Evolutionary conservation across 108 stramenopile genomes (phyloP), one percentile per base, ranked within the genome.

Genomic region (Licmophora abbreviata): DNA sequence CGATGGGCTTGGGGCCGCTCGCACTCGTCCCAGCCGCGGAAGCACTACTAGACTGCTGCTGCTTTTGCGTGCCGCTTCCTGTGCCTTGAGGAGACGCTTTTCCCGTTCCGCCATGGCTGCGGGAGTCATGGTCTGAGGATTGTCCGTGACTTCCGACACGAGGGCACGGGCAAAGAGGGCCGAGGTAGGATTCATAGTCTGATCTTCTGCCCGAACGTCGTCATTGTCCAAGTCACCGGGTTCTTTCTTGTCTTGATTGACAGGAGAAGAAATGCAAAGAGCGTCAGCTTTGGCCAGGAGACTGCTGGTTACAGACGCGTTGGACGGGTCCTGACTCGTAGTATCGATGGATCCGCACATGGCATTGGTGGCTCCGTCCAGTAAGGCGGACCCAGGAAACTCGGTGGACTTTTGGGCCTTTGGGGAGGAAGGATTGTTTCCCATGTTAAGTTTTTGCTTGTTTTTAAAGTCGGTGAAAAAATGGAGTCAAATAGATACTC

Each of bases 101-200:
- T 81, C 75, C 12, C 79, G 61, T 26, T 69, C 69, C 4, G 75
- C 65, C 75, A 76, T 76, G 23, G 48, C 52, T 12, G 56, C 54
- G 3, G 73, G 79, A 21, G 57, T 55, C 79, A 80, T 80, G 36
- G 74, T 69, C 26, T 71, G 64, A 8, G 75, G 75, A 44, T 69
- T 65, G 47, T 74, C 62, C 7, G 69, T 73, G 15, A 81, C 79
- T 77, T 81, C 79, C 28, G 33, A 60, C 10, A 76, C 59, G 12
- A 81, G 56, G 2, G 79, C 74, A 14, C 68, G 48, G 1, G 79
- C 79, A 44, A 81, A 74, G 17, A 81, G 37, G 2, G 63, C 62
- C 8, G 71, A 70, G 9, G 72, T 52, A 15, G 27, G 37, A 23
- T 54, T 69, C 17, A 26, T 61, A 5, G 28, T 24, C 22, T n/a